phyloP scores from a whole-genome alignment of 1,284 basidiomycete species.

The Marasmius sp. region DNA sequence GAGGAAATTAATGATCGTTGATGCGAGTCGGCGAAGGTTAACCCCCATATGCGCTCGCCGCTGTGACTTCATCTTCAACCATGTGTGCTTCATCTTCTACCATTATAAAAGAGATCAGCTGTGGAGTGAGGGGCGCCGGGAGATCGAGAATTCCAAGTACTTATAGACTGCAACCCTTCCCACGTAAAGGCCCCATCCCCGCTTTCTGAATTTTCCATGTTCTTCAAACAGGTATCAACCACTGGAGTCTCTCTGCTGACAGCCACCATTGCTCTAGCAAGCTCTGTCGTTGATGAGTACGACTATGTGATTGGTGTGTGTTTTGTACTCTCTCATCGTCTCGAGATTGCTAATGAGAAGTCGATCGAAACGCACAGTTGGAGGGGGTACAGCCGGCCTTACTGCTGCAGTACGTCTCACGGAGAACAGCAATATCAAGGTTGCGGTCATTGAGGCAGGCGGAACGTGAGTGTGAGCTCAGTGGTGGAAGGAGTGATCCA shows the following conservation, averaged over 20 bases:
- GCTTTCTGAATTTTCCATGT: neutral
- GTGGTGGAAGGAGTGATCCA: neutral
- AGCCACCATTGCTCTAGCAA: neutral
- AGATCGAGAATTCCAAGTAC: too few relatives aligned
- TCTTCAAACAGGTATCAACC: neutral
- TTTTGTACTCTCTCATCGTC: neutral
- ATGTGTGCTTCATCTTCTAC: too few relatives aligned
- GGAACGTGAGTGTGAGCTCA: neutral
- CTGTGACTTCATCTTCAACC: too few relatives aligned
- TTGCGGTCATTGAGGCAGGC: conserved; percentile 11
- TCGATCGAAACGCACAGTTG: neutral
- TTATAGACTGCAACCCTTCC: too few relatives aligned
- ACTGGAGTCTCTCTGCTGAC: neutral
- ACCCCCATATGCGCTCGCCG: too few relatives aligned
- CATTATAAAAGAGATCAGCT: too few relatives aligned
- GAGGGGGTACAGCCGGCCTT: conserved; percentile 11
- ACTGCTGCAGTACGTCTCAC: conserved; percentile 11
- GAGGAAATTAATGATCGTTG: too few relatives aligned
- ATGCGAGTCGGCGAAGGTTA: too few relatives aligned
- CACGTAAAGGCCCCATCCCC: too few relatives aligned
- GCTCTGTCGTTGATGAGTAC: neutral
- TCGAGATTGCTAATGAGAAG: too few relatives aligned
- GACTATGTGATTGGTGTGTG: conserved; percentile 1
- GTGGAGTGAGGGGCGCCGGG: too few relatives aligned
- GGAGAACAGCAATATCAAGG: conserved; percentile 5